A percentile compares a stretch with the other conserved stretches of the same genome.
Evolutionary conservation across 495 filamentous ascomycete species (phyloP).

Genomic region (Endocarpon pusillum): DNA sequence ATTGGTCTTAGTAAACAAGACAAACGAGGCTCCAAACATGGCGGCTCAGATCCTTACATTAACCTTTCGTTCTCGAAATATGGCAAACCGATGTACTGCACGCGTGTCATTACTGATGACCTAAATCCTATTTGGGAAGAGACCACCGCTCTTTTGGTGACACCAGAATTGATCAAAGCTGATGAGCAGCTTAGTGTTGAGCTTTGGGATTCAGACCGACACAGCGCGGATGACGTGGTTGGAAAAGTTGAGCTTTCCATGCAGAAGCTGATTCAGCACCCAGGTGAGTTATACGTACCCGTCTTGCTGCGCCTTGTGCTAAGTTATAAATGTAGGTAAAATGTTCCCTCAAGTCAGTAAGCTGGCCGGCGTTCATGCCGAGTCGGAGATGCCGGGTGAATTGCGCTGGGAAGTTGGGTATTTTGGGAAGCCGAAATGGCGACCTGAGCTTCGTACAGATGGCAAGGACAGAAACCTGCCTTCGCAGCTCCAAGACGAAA

Average conservation of each 20-base stretch:
- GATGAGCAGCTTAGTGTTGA: conserved; percentile 86
- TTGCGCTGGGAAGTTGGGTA: conserved; percentile 92
- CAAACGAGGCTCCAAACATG: conserved; percentile 58
- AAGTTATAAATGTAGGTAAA: too few species aligned
- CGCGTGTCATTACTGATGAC: conserved; percentile 84
- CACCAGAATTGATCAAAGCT: conserved; percentile 75
- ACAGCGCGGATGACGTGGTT: conserved; percentile 81
- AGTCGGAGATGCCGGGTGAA: conserved; percentile 78
- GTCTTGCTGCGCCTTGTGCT: too few species aligned
- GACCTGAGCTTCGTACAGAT: conserved; percentile 65
- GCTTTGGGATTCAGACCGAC: conserved; percentile 84
- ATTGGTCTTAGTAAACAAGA: conserved; percentile 79
- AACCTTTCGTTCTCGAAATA: conserved; percentile 65
- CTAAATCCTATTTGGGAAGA: conserved; percentile 91
- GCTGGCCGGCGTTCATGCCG: conserved; percentile 61
- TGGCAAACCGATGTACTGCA: conserved; percentile 95
- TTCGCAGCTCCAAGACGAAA: conserved; percentile 47
- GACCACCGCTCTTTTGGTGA: conserved; percentile 70
- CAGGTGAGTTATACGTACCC: too few species aligned
- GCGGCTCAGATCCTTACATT: conserved; percentile 91
- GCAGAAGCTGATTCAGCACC: conserved; percentile 86
- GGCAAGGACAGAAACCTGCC: conserved; percentile 69
- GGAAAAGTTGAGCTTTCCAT: conserved; percentile 88
- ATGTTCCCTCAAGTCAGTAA: conserved; percentile 89
- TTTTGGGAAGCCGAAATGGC: conserved; percentile 75